Conservation (phyloP, 1,284 basidiomycete species). For the Leccinum angustisporum region DNA sequence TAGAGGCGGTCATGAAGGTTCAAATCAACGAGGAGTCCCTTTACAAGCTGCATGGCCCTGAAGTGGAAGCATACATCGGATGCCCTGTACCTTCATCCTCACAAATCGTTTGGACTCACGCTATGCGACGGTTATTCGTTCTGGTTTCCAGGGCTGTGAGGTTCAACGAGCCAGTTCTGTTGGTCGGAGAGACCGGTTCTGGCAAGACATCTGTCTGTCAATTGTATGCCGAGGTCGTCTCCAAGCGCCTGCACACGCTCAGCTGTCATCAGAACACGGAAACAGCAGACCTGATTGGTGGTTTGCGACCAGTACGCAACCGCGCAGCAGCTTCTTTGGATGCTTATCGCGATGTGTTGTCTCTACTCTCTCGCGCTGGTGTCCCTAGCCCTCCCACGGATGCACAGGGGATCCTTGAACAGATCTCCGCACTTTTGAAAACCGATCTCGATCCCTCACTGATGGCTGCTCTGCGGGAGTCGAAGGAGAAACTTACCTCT, state of each 20-base stretch:
- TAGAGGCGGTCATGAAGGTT: constrained; percentile 91
- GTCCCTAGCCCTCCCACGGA: constrained; percentile 34
- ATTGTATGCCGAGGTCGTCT: constrained; percentile 72
- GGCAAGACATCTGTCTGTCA: constrained; percentile 99
- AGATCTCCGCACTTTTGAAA: constrained; percentile 37
- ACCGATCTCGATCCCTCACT: constrained; percentile 32
- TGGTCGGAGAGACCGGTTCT: constrained; percentile 98
- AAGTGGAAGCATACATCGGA: constrained; percentile 52
- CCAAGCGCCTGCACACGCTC: constrained; percentile 70
- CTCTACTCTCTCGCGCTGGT: constrained; percentile 44
- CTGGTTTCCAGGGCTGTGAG: constrained; percentile 82
- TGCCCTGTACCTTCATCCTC: constrained; percentile 52
- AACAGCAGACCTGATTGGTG: constrained; percentile 95
- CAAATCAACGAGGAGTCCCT: constrained; percentile 71
- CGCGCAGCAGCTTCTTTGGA: constrained; percentile 53
- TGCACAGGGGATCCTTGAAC: constrained; percentile 38
- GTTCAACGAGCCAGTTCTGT: constrained; percentile 92
- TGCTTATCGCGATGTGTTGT: constrained; percentile 42
- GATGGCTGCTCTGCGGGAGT: constrained; percentile 39
- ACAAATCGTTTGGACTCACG: constrained; percentile 84
- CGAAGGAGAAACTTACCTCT: constrained; percentile 46
- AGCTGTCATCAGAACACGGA: constrained; percentile 99
- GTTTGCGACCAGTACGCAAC: constrained; percentile 91
- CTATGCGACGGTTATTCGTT: constrained; percentile 89
- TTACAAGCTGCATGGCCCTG: constrained; percentile 63